Evolutionary conservation across 495 filamentous ascomycete genomes (phyloP), one percentile per base, ranked within the genome.

Genomic region (Xylaria palmicola): DNA sequence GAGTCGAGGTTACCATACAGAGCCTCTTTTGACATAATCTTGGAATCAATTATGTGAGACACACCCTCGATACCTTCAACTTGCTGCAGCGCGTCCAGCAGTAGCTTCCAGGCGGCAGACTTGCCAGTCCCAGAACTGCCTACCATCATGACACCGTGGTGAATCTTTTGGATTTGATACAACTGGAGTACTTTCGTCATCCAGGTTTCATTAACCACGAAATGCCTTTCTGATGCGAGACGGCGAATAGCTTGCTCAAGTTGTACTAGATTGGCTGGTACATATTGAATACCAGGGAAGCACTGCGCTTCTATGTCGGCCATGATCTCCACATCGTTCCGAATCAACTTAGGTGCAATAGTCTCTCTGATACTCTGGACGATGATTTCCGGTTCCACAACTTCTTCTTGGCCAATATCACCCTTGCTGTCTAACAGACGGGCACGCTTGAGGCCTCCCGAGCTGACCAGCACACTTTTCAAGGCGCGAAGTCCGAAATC

Each of bases 121-220:
- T 99, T 99, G 63, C 94, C 94, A 34, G 93, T 87, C 10, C 94
- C 94, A 4, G 94, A 97, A 67, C 88, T 89, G 43, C 94, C 94
- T 6, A 99, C 94, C 94, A 98, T 97, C 95, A 99, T 99, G 17
- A 99, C 95, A 85, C 94, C 94, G 65, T 99, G 94, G 67, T 99
- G 94, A 43, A 98, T 94, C 52, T 83, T 87, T 74, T 99, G 94
- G 62, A 99, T 99, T 72, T 99, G 94, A 73, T 92, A 97, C 6
- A 99, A 84, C 68, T 99, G 94, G 6, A 98, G 80, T 48, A 93
- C 87, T 80, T 99, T 99, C 43, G 88, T 91, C 83, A 97, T 92
- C 95, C 95, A 99, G 60, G 86, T 87, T 52, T 96, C 92, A 54
- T 87, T 98, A 69, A 93, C 88, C 10, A 96, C 88, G 22, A 92